Evolutionary conservation across 306 rosid species (phyloP).

Genomic region (Rosa multiflora): DNA sequence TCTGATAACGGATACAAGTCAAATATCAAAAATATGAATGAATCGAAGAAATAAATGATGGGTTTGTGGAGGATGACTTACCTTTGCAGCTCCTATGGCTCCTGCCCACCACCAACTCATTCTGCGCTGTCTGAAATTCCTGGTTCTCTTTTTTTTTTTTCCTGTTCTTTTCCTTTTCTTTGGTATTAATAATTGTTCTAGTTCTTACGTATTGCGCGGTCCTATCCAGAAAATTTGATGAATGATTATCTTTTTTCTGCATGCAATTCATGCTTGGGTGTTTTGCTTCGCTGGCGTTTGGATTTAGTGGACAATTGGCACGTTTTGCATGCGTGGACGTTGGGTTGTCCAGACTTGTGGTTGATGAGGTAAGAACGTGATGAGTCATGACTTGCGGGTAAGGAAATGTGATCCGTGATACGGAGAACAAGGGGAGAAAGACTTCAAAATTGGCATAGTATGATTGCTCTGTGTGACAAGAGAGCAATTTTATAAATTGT

Average conservation of each 20-base stretch:
- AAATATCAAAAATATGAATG: neutral
- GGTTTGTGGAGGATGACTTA: neutral
- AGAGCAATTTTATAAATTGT: neutral
- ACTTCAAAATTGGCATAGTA: neutral
- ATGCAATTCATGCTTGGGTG: neutral
- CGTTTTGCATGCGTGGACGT: neutral
- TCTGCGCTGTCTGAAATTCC: neutral
- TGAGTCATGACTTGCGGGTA: neutral
- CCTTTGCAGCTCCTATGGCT: constrained; percentile 44
- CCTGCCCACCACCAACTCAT: constrained; percentile 58
- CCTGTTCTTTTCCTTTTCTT: neutral
- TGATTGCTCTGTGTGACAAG: neutral
- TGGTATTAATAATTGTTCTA: neutral
- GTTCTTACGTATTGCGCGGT: neutral
- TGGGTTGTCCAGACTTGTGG: neutral
- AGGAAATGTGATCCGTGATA: neutral
- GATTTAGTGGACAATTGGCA: neutral
- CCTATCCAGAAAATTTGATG: neutral
- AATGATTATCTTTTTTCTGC: too few species aligned
- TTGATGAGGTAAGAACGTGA: neutral
- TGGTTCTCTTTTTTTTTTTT: neutral
- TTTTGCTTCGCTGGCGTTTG: neutral
- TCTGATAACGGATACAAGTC: constrained; percentile 6
- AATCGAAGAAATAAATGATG: neutral
- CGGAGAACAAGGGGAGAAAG: neutral